A percentile compares a stretch with the other conserved stretches of the same genome.
Evolutionary conservation across 2,329 filamentous ascomycete genomes (phyloP).

Genomic region (Colletotrichum siamense): DNA sequence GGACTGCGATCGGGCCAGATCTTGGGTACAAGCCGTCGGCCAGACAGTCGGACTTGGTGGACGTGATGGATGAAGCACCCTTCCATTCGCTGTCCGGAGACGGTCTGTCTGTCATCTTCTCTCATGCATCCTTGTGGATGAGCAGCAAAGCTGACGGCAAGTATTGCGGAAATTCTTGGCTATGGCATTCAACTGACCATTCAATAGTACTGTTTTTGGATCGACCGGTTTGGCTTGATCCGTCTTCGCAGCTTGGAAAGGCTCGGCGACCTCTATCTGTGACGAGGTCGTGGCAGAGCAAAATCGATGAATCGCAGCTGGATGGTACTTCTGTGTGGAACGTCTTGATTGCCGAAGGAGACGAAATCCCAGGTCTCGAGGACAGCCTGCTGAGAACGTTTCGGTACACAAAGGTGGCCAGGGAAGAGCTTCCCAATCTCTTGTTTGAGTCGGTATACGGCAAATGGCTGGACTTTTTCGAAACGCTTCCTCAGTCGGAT

Average conservation of each 20-base stretch:
- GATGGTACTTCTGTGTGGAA: slow-evolving; percentile 21
- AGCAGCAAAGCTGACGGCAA: slow-evolving; percentile 24
- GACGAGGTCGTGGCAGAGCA: slow-evolving; percentile 15
- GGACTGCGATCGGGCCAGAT: background rate
- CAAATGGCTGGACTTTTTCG: slow-evolving; percentile 39
- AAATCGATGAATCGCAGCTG: slow-evolving; percentile 18
- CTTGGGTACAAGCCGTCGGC: background rate
- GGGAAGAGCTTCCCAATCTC: slow-evolving; percentile 12
- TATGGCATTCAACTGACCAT: background rate
- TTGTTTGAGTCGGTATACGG: slow-evolving; percentile 29
- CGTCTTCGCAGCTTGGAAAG: slow-evolving; percentile 21
- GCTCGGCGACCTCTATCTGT: slow-evolving; percentile 19
- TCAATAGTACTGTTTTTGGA: slow-evolving; percentile 36
- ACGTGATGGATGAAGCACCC: slow-evolving; percentile 23
- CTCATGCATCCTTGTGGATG: slow-evolving; percentile 39
- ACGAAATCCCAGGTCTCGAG: slow-evolving; percentile 12
- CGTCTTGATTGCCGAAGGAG: slow-evolving; percentile 17
- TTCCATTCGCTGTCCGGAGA: slow-evolving; percentile 22
- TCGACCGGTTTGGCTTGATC: slow-evolving; percentile 27
- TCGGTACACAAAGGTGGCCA: background rate
- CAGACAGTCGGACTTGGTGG: slow-evolving; percentile 18
- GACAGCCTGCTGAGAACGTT: slow-evolving; percentile 12
- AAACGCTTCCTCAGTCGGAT: slow-evolving; percentile 25
- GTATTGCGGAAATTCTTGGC: background rate
- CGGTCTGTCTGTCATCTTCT: slow-evolving; percentile 32